phyloP scores from a whole-genome alignment of 352 stramenopile species.

The Thalassiosira exigua region DNA sequence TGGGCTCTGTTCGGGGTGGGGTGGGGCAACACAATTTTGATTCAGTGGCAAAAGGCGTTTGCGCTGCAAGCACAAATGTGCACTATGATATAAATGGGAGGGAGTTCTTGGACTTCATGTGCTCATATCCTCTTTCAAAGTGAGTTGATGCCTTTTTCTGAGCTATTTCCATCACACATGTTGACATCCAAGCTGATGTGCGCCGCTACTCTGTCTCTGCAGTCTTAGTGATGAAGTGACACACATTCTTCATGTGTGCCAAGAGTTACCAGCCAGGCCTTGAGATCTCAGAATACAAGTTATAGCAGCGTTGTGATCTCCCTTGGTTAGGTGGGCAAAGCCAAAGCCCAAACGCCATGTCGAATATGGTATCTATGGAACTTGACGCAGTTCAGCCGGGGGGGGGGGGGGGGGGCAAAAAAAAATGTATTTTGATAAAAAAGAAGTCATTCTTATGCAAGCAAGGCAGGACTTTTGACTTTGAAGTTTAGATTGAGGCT shows the following conservation, averaged over 20 bases:
- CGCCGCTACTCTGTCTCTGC: slow-evolving; percentile 6
- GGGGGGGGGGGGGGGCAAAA: no score
- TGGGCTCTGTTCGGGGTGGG: slow-evolving; percentile 4
- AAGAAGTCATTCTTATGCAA: no score
- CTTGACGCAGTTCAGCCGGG: no score
- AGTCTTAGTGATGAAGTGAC: slow-evolving; percentile 75
- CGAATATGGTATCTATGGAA: no score
- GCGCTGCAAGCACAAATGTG: slow-evolving; percentile 62
- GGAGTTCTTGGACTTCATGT: slow-evolving; percentile 80
- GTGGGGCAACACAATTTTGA: slow-evolving; percentile 58
- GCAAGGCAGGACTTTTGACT: no score
- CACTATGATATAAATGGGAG: slow-evolving; percentile 73
- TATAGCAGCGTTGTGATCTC: no score
- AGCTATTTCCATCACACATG: not conserved
- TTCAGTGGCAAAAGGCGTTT: slow-evolving; percentile 57
- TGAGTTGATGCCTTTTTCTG: slow-evolving; percentile 54
- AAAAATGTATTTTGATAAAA: no score
- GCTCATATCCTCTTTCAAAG: slow-evolving; percentile 81
- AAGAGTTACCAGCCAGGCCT: slow-evolving; percentile 54
- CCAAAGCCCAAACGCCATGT: no score
- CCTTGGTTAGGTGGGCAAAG: no score
- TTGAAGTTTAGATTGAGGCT: no score
- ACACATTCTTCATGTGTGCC: slow-evolving; percentile 78
- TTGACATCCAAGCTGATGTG: not conserved
- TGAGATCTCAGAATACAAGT: no score